phyloP scores from a whole-genome alignment of 371 early-diverging fungal species.

The Lichtheimia ornata region DNA sequence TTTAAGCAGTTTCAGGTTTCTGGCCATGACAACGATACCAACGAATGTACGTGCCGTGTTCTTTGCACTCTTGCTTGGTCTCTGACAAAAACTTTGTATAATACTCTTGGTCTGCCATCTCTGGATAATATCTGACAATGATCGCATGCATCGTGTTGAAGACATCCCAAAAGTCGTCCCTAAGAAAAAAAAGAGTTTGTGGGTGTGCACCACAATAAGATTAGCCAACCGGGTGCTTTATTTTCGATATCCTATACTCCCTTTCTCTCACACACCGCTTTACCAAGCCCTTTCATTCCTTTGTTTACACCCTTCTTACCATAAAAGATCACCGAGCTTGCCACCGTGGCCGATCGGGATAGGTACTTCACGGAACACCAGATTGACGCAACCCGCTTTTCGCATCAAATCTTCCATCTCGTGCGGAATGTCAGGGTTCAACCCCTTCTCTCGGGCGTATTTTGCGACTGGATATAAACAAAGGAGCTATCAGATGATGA shows the following conservation, averaged over 20 bases:
- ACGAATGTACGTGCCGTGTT: not conserved
- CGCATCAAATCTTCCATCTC: not conserved
- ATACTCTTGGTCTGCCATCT: slow-evolving; percentile 1
- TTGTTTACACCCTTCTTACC: not conserved
- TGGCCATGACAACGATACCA: slow-evolving; percentile 5
- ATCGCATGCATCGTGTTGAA: slow-evolving; percentile 2
- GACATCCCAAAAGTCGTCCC: slow-evolving; percentile 4
- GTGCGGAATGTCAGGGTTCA: slow-evolving; percentile 2
- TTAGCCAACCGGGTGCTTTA: too few species aligned
- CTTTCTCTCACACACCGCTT: not conserved
- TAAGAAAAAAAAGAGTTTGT: not conserved
- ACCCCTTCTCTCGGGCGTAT: slow-evolving; percentile 1
- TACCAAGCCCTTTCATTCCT: not conserved
- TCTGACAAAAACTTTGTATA: slow-evolving; percentile 3
- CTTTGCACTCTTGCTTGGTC: slow-evolving; percentile 4
- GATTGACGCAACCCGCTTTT: slow-evolving; percentile 1
- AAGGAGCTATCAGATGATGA: not conserved
- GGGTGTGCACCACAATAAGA: not conserved
- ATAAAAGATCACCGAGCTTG: slow-evolving; percentile 11
- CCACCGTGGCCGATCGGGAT: slow-evolving; percentile 23
- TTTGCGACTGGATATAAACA: not conserved
- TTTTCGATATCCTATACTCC: too few species aligned
- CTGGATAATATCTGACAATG: slow-evolving; percentile 5
- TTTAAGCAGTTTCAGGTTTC: slow-evolving; percentile 2
- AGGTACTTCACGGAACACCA: not conserved